Percentiles rank a stretch among this genome's conserved stretches.
Conservation (phyloP, 306 rosid species). For the Myrica gale region DNA sequence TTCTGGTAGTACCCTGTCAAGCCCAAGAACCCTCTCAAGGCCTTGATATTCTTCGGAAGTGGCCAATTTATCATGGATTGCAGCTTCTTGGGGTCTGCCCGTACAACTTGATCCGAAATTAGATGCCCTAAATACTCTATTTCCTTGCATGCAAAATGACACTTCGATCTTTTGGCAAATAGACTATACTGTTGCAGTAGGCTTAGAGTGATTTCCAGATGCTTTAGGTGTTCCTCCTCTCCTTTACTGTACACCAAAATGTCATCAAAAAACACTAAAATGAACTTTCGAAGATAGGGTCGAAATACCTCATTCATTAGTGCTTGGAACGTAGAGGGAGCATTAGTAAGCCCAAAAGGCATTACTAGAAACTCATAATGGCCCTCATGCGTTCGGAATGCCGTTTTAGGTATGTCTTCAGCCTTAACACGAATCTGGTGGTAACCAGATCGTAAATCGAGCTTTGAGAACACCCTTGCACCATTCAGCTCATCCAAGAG, state of each 20-base stretch:
- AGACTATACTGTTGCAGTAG: not conserved
- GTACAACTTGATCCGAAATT: too few species aligned
- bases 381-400: not conserved
- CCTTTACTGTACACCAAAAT: not conserved
- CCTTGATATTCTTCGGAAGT: too few species aligned
- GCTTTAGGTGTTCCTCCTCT: not conserved
- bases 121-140: too few species aligned
- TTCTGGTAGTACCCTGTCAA: too few species aligned
- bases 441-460: not conserved
- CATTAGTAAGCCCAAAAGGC: not conserved
- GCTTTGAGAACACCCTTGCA: not conserved
- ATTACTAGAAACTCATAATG: not conserved
- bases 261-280: not conserved
- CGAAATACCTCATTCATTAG: not conserved
- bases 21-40: too few species aligned
- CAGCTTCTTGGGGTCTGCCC: too few species aligned
- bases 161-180: not conserved
- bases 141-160: not conserved
- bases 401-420: not conserved
- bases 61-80: too few species aligned
- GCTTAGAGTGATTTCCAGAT: not conserved
- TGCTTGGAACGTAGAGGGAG: not conserved
- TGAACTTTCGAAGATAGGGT: not conserved
- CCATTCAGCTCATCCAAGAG: not conserved
- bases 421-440: not conserved